Evolutionary conservation across 371 early-diverging fungal genomes (phyloP), one percentile per base, ranked within the genome.

Genomic region (Umbelopsis sp.): DNA sequence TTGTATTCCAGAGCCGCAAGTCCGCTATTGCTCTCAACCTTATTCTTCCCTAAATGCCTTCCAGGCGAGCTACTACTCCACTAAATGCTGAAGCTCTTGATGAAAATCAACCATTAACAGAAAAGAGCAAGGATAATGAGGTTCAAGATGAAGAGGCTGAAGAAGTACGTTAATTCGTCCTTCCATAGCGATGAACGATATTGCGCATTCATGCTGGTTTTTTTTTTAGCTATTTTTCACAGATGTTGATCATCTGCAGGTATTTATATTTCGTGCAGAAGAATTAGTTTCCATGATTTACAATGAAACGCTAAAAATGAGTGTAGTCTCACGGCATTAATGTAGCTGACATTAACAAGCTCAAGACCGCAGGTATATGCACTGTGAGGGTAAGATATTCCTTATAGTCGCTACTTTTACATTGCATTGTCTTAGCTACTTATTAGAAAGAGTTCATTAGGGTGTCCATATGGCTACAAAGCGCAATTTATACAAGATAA

Each of bases 391-490:
- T 85, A 78, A 52, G 38, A 16, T 12, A 12, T 10, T 50, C 9
- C 29, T 38, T 35, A 37, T 1, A 22, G 7, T 18, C 3, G 37
- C 29, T 18, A 20, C 22, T 38, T 48, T 1, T 16, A 44, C 44
- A n/a, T 9, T 20, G 37, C n/a, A 18, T 37, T n/a, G 1, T 25
- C 41, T 0, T 41, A 41, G 22, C 41, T 20, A 9, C 25, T 63
- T 38, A 57, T 20, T 5, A n/a, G n/a, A 29, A 20, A 1, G 3
- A 14, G 29, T 12, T 18, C 16, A 38, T 29, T 63, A 94, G 92
- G 93, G 89, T 7, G 87, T 94, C 12, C 91, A 92, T 77, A 95
- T 96, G 95, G 87, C 85, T 63, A 93, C 94, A 12, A 84, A 81
- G 63, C 85, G 86, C 63, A 82, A 75, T 63, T 76, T 96, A 2